Conservation (phyloP, 148 eudicot genomes). For the Fagopyrum homotropicum region DNA sequence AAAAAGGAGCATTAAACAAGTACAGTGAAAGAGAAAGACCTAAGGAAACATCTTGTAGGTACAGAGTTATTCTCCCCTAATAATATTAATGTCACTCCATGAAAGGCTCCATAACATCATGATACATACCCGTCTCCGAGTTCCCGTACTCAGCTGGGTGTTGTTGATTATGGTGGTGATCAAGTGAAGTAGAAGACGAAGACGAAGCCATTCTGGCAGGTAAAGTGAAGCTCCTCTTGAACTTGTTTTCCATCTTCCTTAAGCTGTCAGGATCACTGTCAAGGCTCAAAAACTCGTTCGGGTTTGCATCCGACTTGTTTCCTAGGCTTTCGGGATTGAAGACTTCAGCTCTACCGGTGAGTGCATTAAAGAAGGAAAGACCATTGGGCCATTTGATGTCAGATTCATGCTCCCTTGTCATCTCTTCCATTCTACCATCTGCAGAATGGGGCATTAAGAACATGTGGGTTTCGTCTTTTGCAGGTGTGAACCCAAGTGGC, state of each 20-base stretch:
- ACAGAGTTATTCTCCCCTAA: not conserved
- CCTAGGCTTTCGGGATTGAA: constrained; percentile 61
- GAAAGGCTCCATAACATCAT: constrained; percentile 90
- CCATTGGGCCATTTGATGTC: constrained; percentile 96
- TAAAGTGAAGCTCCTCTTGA: constrained; percentile 79
- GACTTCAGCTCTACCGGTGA: constrained; percentile 65
- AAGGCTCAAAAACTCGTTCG: constrained; percentile 61
- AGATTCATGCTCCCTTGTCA: constrained; percentile 30
- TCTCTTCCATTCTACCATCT: constrained; percentile 52
- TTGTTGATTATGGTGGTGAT: constrained; percentile 36
- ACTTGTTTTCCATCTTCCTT: constrained; percentile 71
- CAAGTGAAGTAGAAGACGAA: constrained; percentile 78
- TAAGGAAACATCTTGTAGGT: constrained; percentile 7
- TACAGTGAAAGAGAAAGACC: not conserved
- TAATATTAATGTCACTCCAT: constrained; percentile 30
- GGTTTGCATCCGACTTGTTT: constrained; percentile 32
- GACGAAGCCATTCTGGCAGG: constrained; percentile 80
- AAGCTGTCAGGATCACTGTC: constrained; percentile 47
- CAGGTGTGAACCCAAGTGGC: constrained; percentile 44
- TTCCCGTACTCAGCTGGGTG: constrained; percentile 48
- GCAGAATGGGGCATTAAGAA: constrained; percentile 67
- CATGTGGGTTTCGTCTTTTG: constrained; percentile 82
- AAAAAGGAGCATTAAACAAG: not conserved
- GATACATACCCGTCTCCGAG: constrained; percentile 63
- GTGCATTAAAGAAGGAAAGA: constrained; percentile 66